Percentiles rank a stretch among this genome's conserved stretches.
phyloP scores from a whole-genome alignment of 345 rosid genomes.

The Aquilaria sinensis region DNA sequence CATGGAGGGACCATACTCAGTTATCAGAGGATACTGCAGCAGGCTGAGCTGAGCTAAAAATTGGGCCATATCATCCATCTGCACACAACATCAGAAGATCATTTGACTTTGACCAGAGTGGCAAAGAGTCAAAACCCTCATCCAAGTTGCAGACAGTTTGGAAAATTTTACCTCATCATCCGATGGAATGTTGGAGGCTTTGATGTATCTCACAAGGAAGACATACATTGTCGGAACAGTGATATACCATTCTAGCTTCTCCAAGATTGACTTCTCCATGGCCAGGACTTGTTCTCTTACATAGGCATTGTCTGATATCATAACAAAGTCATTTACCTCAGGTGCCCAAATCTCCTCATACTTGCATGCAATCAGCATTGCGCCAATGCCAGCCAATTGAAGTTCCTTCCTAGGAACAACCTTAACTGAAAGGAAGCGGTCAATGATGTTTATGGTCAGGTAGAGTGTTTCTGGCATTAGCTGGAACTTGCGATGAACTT shows the following conservation, averaged over 20 bases:
- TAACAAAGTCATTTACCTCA: constrained; percentile 75
- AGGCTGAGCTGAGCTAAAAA: constrained; percentile 75
- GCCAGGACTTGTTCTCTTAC: constrained; percentile 58
- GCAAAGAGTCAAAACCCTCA: neutral
- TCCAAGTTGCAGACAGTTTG: neutral
- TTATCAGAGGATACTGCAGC: constrained; percentile 48
- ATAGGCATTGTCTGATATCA: constrained; percentile 84
- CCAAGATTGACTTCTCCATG: constrained; percentile 78
- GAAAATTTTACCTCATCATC: constrained; percentile 42
- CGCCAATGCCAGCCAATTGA: constrained; percentile 72
- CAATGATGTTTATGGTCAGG: constrained; percentile 70
- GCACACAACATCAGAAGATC: neutral
- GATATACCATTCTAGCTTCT: constrained; percentile 70
- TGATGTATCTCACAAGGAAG: constrained; percentile 68
- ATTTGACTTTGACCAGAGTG: constrained; percentile 3
- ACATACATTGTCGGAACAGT: constrained; percentile 86
- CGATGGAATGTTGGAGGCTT: constrained; percentile 49
- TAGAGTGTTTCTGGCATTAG: constrained; percentile 84
- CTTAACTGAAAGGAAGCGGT: constrained; percentile 62
- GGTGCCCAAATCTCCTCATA: constrained; percentile 98
- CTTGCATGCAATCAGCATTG: constrained; percentile 89
- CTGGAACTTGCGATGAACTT: constrained; percentile 79
- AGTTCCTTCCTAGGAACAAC: constrained; percentile 64
- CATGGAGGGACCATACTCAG: constrained; percentile 48
- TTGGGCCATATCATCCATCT: constrained; percentile 72